Percentiles rank a stretch among this genome's conserved stretches.
Evolutionary conservation across 768 basidiomycete species (phyloP).

Genomic region (Phylloporus rhodoxanthus): DNA sequence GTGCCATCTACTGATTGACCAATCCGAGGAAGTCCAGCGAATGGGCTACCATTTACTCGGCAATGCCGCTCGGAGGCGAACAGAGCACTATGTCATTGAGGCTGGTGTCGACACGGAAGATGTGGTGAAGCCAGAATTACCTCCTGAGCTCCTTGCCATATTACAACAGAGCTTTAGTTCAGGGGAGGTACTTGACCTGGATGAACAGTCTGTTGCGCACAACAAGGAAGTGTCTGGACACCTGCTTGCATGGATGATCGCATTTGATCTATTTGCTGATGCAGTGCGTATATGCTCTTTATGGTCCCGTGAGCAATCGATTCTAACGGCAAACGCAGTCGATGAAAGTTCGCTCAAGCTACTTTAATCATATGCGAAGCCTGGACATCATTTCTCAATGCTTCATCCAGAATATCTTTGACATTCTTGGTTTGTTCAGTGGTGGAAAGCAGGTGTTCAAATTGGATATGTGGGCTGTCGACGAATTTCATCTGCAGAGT

Average conservation of each 20-base stretch:
- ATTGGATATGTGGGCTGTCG: constrained; percentile 78
- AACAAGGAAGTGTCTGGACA: constrained; percentile 51
- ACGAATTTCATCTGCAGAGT: constrained; percentile 78
- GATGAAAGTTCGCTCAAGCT: constrained; percentile 75
- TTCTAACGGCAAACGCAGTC: constrained; percentile 47
- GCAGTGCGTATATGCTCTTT: constrained; percentile 50
- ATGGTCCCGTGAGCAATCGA: neutral
- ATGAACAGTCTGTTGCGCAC: constrained; percentile 33
- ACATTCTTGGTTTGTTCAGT: constrained; percentile 59
- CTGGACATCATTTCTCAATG: constrained; percentile 53
- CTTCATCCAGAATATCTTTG: constrained; percentile 71
- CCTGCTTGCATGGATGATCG: constrained; percentile 85
- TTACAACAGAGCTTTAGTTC: constrained; percentile 45
- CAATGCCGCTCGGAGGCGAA: constrained; percentile 64
- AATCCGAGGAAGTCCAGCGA: constrained; percentile 60
- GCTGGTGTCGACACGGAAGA: constrained; percentile 72
- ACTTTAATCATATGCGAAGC: constrained; percentile 79
- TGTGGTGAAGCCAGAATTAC: constrained; percentile 48
- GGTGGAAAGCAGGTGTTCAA: constrained; percentile 66
- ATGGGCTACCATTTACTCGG: constrained; percentile 71
- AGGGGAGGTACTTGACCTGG: constrained; percentile 35
- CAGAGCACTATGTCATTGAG: constrained; percentile 82
- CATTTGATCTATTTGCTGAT: constrained; percentile 77
- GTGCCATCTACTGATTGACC: constrained; percentile 70
- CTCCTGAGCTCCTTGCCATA: constrained; percentile 59